Evolutionary conservation across 805 yeast species (phyloP).

Genomic region (Ogataea pilisensis): DNA sequence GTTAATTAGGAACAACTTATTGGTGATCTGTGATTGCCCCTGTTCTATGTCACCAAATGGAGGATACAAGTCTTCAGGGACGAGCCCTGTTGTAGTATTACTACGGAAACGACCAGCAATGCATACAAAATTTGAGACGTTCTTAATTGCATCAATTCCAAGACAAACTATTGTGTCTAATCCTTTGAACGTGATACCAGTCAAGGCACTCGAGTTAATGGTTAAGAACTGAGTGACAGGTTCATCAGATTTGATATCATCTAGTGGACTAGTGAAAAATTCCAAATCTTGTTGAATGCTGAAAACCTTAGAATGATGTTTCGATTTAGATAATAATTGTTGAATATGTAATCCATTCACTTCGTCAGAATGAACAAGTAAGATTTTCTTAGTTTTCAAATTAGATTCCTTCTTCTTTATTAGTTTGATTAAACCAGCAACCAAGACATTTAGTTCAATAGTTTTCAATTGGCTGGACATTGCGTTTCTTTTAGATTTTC

Average conservation of each 20-base stretch:
- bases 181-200: slow-evolving; percentile 27
- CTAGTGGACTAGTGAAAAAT: slow-evolving; percentile 9
- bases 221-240: slow-evolving; percentile 19
- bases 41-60: slow-evolving; percentile 9
- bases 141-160: slow-evolving; percentile 31
- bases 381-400: slow-evolving; percentile 8
- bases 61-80: slow-evolving; percentile 13
- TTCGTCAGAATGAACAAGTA: slow-evolving; percentile 29
- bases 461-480: slow-evolving; percentile 16
- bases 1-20: slow-evolving; percentile 16
- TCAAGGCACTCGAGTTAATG: slow-evolving; percentile 20
- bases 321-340: slow-evolving; percentile 10
- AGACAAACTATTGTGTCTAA: slow-evolving; percentile 25
- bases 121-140: slow-evolving; percentile 16
- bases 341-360: slow-evolving; percentile 14
- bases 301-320: slow-evolving; percentile 10
- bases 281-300: slow-evolving; percentile 11
- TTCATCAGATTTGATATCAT: not conserved
- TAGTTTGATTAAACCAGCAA: slow-evolving; percentile 24
- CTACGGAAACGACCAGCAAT: slow-evolving; percentile 27
- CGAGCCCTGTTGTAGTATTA: slow-evolving; percentile 13
- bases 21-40: not conserved
- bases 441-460: slow-evolving; percentile 22
- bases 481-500: slow-evolving; percentile 20
- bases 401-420: slow-evolving; percentile 8